phyloP scores from a whole-genome alignment of 2,329 filamentous ascomycete species.

The Fusarium fujikuroi region DNA sequence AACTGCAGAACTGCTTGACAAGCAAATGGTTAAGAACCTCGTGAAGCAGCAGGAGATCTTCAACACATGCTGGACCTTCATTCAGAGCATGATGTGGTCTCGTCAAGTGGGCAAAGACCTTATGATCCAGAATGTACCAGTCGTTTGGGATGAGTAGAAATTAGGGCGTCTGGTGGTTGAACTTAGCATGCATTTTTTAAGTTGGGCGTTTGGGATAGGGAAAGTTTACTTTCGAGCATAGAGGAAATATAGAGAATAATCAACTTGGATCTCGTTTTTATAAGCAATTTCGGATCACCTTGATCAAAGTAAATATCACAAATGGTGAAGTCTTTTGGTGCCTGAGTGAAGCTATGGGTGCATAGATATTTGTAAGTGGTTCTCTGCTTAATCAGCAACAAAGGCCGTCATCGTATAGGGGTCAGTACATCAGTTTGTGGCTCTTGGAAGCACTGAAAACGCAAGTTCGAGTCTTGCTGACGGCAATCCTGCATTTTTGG shows the following conservation, averaged over 20 bases:
- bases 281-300: no score
- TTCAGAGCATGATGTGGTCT: conserved; percentile 1
- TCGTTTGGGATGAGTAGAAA: conserved; percentile 6
- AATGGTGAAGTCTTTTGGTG: not conserved
- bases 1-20: not conserved
- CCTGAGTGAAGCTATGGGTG: not conserved
- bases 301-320: not conserved
- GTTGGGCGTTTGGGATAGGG: not conserved
- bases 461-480: conserved; percentile 41
- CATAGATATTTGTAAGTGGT: not conserved
- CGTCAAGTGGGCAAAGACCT: not conserved
- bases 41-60: conserved; percentile 13
- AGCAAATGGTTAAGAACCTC: not conserved
- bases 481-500: conserved; percentile 6
- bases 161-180: not conserved
- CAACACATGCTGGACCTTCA: not conserved
- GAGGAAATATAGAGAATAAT: not conserved
- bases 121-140: not conserved
- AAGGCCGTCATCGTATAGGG: conserved; percentile 42
- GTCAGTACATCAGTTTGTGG: conserved; percentile 43
- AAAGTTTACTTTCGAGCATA: not conserved
- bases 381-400: conserved; percentile 3
- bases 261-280: not conserved
- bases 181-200: not conserved
- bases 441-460: conserved; percentile 36